These are phyloP conservation scores for Penicillium verhagenii DNA, from an alignment of 495 filamentous ascomycete genomes.

Conservation along the genomic window DNA sequence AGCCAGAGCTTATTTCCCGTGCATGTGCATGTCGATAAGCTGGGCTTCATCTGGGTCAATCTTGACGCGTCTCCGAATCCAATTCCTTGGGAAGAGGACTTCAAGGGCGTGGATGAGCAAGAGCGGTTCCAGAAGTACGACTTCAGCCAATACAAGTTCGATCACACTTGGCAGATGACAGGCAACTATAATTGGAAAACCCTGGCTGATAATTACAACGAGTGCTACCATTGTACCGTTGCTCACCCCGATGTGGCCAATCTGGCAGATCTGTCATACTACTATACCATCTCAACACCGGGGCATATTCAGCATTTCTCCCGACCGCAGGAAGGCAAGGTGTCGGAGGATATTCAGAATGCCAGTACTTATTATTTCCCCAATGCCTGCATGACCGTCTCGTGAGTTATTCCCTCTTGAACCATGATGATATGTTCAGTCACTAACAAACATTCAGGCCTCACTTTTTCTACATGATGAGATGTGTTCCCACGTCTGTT, in stretches of 20 bases:
- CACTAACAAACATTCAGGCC: slow-evolving; percentile 20
- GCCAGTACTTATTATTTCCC: slow-evolving; percentile 51
- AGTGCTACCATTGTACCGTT: slow-evolving; percentile 53
- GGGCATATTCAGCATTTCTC: slow-evolving; percentile 44
- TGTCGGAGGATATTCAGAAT: slow-evolving; percentile 32
- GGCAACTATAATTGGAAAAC: slow-evolving; percentile 56
- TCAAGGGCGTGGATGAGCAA: slow-evolving; percentile 42
- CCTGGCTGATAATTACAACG: slow-evolving; percentile 53
- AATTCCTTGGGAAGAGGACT: slow-evolving; percentile 48
- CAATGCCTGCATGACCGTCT: slow-evolving; percentile 48
- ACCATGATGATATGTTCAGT: background rate
- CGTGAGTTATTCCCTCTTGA: slow-evolving; percentile 35
- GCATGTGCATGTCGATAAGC: slow-evolving; percentile 45
- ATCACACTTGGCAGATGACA: slow-evolving; percentile 52
- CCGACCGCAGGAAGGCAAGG: slow-evolving; percentile 37
- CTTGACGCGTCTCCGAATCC: slow-evolving; percentile 42
- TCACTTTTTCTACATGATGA: slow-evolving; percentile 48
- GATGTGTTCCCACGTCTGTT: slow-evolving; percentile 38
- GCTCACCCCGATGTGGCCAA: slow-evolving; percentile 47
- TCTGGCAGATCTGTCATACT: slow-evolving; percentile 41
- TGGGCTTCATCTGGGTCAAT: slow-evolving; percentile 54
- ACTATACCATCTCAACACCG: slow-evolving; percentile 40
- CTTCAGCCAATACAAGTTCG: slow-evolving; percentile 49
- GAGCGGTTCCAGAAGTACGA: slow-evolving; percentile 40
- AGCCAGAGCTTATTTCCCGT: slow-evolving; percentile 46